Evolutionary conservation across 1,139 yeast species (phyloP), one percentile per base, ranked within the genome.

Genomic region (Sugiyamaella novakii): DNA sequence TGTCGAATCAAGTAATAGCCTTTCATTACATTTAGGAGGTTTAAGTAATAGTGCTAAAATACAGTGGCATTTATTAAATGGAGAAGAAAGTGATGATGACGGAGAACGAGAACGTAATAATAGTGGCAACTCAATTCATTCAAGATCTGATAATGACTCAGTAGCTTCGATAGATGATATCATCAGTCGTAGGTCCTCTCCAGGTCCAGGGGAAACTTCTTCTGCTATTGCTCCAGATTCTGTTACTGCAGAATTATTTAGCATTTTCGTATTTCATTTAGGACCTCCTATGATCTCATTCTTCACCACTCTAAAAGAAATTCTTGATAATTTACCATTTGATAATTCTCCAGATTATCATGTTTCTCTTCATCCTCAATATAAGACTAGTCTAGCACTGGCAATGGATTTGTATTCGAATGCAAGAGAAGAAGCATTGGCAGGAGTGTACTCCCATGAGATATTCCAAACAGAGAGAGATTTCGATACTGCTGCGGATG

Each of bases 221-320:
- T 12, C 33, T 14, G 39, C 30, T 1, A 17, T 38, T 10, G 33
- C 40, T 3, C 11, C 34, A 3, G 39, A 36, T 8, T 18, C 44
- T 31, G 40, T 59, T 30, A 39, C 62, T 18, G 41, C 50, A n/a
- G 83, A 81, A 56, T 68, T 85, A 17, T 84, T 84, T 64, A 81
- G 80, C 49, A 62, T 83, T 37, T 87, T 86, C 64, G 81, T 83
- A 2, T 77, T 76, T 55, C 76, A 82, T 57, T 70, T 87, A 43
- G 86, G 91, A 0, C 94, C 95, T 0, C 82, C 91, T 0, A 76
- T 84, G 65, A 79, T 80, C 59, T 81, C 88, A 2, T 80, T 83
- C 55, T 56, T 57, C 10, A 50, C 54, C 59, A 84, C 92, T 0
- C 69, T 86, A 39, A 76, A 80, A 51, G 81, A 79, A 27, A 82